Evolutionary conservation across 164 flowering plant species (phyloP).

Genomic region (Kalanchoe fedtschenkoi): DNA sequence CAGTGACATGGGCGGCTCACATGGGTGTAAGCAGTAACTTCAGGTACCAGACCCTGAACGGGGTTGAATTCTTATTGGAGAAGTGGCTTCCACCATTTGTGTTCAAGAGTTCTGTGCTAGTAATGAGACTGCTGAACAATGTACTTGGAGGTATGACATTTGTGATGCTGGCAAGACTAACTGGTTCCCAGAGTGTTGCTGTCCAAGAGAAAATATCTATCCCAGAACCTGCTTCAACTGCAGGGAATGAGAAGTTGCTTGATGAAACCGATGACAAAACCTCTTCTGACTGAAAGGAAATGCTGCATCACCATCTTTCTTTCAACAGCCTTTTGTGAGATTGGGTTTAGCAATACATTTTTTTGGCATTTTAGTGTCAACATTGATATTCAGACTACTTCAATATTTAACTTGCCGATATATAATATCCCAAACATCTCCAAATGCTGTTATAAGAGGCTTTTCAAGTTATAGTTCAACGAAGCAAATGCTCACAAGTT

Average conservation of each 20-base stretch:
- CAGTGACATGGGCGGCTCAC: slow-evolving; percentile 74
- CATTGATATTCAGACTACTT: no score
- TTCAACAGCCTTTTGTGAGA: no score
- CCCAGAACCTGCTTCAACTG: neutral
- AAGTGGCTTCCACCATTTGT: slow-evolving; percentile 43
- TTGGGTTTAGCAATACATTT: no score
- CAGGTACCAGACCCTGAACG: slow-evolving; percentile 79
- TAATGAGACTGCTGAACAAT: slow-evolving; percentile 62
- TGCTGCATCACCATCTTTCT: no score
- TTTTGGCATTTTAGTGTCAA: no score
- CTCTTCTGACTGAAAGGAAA: neutral
- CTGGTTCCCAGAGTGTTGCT: slow-evolving; percentile 66
- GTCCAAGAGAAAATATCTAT: neutral
- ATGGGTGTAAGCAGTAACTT: slow-evolving; percentile 86
- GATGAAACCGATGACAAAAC: neutral
- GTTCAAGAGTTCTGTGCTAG: slow-evolving; percentile 64
- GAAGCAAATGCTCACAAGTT: no score
- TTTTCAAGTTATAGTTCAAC: no score
- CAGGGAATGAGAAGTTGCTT: neutral
- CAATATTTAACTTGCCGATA: no score
- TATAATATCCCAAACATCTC: no score
- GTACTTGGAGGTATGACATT: slow-evolving; percentile 81
- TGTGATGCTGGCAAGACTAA: slow-evolving; percentile 73
- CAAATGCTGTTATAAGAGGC: no score
- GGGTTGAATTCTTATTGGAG: slow-evolving; percentile 60